Evolutionary conservation across 2,329 filamentous ascomycete species (phyloP).

Genomic region (Claviceps quebecensis): DNA sequence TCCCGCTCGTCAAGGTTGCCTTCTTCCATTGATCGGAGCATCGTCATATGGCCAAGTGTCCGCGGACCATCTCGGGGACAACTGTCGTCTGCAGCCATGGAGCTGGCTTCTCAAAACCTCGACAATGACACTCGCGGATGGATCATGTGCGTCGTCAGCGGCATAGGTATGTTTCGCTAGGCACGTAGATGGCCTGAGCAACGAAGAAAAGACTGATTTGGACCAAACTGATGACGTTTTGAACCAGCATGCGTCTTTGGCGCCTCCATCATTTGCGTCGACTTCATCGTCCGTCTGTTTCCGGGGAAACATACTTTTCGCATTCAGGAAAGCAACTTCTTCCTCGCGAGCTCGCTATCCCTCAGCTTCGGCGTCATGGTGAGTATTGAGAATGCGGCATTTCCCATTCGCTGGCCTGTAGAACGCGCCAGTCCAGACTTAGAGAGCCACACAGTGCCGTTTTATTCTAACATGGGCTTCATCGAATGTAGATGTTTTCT

Average conservation of each 20-base stretch:
- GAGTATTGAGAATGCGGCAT: slow-evolving; percentile 4
- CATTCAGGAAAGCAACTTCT: slow-evolving; percentile 79
- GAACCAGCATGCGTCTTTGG: slow-evolving; percentile 51
- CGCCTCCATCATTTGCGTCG: slow-evolving; percentile 75
- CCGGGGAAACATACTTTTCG: slow-evolving; percentile 65
- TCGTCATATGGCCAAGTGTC: not conserved
- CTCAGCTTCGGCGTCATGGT: slow-evolving; percentile 96
- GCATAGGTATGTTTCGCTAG: slow-evolving; percentile 39
- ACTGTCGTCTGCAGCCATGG: slow-evolving; percentile 20
- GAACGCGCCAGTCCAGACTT: not conserved
- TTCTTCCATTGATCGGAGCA: not conserved
- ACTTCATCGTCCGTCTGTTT: slow-evolving; percentile 58
- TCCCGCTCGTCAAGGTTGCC: not conserved
- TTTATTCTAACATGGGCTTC: not conserved
- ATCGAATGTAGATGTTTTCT: slow-evolving; percentile 59
- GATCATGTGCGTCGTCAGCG: slow-evolving; percentile 81
- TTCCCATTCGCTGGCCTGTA: not conserved
- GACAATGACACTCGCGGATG: slow-evolving; percentile 82
- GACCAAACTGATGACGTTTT: not conserved
- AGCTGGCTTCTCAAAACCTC: slow-evolving; percentile 23
- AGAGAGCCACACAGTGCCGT: no score
- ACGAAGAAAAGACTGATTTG: no score
- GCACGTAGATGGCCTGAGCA: not conserved
- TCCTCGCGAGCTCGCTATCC: slow-evolving; percentile 77
- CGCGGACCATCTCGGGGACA: not conserved